Evolutionary conservation across 805 yeast species (phyloP), one percentile per base, ranked within the genome.

Genomic region (Sugiyamaella lignohabitans): DNA sequence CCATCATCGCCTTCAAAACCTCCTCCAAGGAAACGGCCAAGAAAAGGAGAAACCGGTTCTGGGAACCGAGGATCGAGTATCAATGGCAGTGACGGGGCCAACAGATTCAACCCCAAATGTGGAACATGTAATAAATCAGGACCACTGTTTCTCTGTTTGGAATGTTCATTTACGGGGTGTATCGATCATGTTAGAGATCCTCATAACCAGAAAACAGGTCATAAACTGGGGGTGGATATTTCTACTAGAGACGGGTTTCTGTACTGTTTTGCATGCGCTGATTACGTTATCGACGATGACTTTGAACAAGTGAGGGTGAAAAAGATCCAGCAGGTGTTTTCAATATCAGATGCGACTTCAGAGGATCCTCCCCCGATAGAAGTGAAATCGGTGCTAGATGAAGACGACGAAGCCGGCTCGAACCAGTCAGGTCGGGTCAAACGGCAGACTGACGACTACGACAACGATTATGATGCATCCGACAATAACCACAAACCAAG

Each of bases 181-280:
- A 18, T 39, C 17, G 30, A 41, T 10, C 53, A 47, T 36, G 39
- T 46, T 35, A 40, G 49, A n/a, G 38, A 37, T 8, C 32, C 17
- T 3, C 54, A 49, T 27, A 45, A 48, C 11, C 27, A 34, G n/a
- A 38, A 35, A 16, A 44, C 47, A 1, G 49, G 49, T 11, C 56
- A 54, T 42, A 20, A 70, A 2, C 73, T 80, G 61, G 87, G 82
- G 19, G 81, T 87, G 34, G 88, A 84, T 62, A 71, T 61, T 18
- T 22, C 49, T 20, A 51, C 87, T 2, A 68, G 70, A 17, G 74
- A 78, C 42, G 89, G 89, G 50, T 22, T 40, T 40, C 63, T 89
- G 38, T 82, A 78, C 59, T 91, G 98, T 63, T 84, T 84, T 63
- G 78, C 74, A 61, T 91, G 98, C 65, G 75, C 76, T 14, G 81